These are phyloP conservation scores for Tirmania nivea DNA, from an alignment of 495 filamentous ascomycete species.

Conservation along the genomic window DNA sequence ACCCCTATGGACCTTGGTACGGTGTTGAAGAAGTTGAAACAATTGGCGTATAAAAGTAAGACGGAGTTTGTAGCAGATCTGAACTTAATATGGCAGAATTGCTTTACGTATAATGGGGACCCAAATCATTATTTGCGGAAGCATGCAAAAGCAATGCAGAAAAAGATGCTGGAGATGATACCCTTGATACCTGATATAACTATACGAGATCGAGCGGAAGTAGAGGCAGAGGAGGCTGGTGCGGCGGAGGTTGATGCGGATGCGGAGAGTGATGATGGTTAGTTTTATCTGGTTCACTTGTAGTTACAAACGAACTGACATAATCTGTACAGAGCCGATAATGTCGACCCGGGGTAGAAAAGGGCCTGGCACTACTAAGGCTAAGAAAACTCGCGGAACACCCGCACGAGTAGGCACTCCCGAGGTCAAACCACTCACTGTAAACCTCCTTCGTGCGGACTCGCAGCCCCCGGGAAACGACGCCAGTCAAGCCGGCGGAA, in stretches of 20 bases:
- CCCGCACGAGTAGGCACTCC: conserved; percentile 58
- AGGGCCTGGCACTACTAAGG: conserved; percentile 56
- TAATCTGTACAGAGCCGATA: conserved; percentile 45
- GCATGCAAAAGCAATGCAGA: conserved; percentile 88
- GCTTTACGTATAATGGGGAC: conserved; percentile 83
- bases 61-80: conserved; percentile 82
- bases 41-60: conserved; percentile 73
- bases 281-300: conserved; percentile 11
- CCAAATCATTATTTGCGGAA: conserved; percentile 70
- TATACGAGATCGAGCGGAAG: conserved; percentile 74
- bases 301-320: background rate
- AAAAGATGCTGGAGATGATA: conserved; percentile 85
- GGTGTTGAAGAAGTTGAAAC: conserved; percentile 95
- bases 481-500: conserved; percentile 26
- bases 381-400: conserved; percentile 53
- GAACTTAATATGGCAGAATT: conserved; percentile 91
- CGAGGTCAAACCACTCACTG: conserved; percentile 33
- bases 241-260: conserved; percentile 59
- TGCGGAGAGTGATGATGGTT: conserved; percentile 69
- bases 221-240: conserved; percentile 79
- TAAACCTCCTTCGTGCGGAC: conserved; percentile 33
- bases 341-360: conserved; percentile 91
- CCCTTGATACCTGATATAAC: conserved; percentile 84
- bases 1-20: conserved; percentile 93
- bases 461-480: conserved; percentile 34